Evolutionary conservation across 2,329 filamentous ascomycete genomes (phyloP).

Genomic region (Cercospora sp.): DNA sequence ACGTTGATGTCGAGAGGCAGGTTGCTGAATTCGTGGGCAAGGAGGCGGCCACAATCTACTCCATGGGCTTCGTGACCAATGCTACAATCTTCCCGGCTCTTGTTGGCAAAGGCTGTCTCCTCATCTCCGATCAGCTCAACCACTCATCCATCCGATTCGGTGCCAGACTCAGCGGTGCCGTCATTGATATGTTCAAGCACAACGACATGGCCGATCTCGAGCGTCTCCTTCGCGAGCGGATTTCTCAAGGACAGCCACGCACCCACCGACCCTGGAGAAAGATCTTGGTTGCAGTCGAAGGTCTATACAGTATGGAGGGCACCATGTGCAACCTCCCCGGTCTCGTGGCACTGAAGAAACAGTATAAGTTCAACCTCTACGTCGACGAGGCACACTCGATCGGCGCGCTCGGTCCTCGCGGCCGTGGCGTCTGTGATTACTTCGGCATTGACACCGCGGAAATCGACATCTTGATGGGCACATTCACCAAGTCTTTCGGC

Average conservation of each 20-base stretch:
- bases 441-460: slow-evolving; percentile 85
- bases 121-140: slow-evolving; percentile 96
- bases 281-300: slow-evolving; percentile 93
- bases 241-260: slow-evolving; percentile 93
- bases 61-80: slow-evolving; percentile 98
- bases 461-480: slow-evolving; percentile 96
- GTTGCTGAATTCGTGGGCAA: slow-evolving; percentile 93
- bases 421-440: slow-evolving; percentile 95
- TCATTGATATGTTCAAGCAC: slow-evolving; percentile 96
- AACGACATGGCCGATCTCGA: slow-evolving; percentile 92
- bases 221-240: slow-evolving; percentile 80
- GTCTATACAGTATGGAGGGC: slow-evolving; percentile 98
- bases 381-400: slow-evolving; percentile 96
- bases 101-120: slow-evolving; percentile 86
- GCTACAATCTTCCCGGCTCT: slow-evolving; percentile 88
- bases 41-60: slow-evolving; percentile 92
- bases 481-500: slow-evolving; percentile 95
- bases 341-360: slow-evolving; percentile 80
- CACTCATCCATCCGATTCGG: slow-evolving; percentile 97
- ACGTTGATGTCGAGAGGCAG: slow-evolving; percentile 83
- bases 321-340: slow-evolving; percentile 98
- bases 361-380: slow-evolving; percentile 96
- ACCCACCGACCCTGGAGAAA: slow-evolving; percentile 99
- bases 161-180: slow-evolving; percentile 87
- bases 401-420: slow-evolving; percentile 83